Evolutionary conservation across 805 yeast species (phyloP).

Genomic region (Zygosaccharomyces lentus): DNA sequence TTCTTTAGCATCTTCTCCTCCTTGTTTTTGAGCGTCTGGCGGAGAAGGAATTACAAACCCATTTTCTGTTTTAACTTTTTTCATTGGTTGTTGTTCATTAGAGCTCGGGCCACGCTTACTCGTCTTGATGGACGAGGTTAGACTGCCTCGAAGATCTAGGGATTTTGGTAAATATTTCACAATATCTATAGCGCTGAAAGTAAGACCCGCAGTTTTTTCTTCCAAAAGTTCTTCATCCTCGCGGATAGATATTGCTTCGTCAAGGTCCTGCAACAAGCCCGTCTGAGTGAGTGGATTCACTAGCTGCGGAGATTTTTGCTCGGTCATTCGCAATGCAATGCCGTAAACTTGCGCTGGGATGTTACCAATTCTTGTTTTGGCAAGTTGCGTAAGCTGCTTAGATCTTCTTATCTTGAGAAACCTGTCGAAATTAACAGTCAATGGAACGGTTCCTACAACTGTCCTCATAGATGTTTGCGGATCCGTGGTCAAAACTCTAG

Average conservation of each 20-base stretch:
- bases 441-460: conserved; percentile 47
- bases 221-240: conserved; percentile 31
- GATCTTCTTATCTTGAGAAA: conserved; percentile 66
- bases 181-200: conserved; percentile 44
- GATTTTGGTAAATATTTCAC: conserved; percentile 38
- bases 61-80: conserved; percentile 43
- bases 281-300: conserved; percentile 41
- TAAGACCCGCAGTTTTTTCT: conserved; percentile 32
- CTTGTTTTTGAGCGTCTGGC: conserved; percentile 28
- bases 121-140: conserved; percentile 39
- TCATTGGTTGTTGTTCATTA: conserved; percentile 21
- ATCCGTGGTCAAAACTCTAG: conserved; percentile 31
- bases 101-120: conserved; percentile 37
- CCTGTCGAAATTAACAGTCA: conserved; percentile 61
- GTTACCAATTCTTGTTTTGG: conserved; percentile 64
- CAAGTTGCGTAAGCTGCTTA: conserved; percentile 56
- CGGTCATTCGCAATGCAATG: conserved; percentile 53
- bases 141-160: conserved; percentile 44
- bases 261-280: conserved; percentile 51
- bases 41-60: conserved; percentile 33
- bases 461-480: conserved; percentile 37
- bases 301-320: conserved; percentile 47
- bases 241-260: conserved; percentile 28
- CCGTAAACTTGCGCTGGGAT: conserved; percentile 62
- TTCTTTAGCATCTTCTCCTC: conserved; percentile 25